Evolutionary conservation across 352 stramenopile genomes (phyloP).

Genomic region (Pythium monospermum): DNA sequence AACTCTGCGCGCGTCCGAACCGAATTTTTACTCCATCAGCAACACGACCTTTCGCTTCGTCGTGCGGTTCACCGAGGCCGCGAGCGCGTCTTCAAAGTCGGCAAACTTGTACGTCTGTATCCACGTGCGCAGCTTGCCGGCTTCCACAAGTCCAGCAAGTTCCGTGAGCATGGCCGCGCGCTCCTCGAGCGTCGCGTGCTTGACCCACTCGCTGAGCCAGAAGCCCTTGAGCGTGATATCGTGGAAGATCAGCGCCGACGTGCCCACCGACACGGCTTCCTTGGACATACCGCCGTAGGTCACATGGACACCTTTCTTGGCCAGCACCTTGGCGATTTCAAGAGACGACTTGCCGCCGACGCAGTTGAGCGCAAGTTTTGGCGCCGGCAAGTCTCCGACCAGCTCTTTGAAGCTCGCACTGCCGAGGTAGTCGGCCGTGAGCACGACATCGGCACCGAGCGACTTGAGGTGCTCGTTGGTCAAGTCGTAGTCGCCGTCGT

Average conservation of each 20-base stretch:
- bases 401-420: conserved; percentile 84
- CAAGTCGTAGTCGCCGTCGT: conserved; percentile 75
- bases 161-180: conserved; percentile 62
- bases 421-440: conserved; percentile 64
- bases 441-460: conserved; percentile 73
- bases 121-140: conserved; percentile 75
- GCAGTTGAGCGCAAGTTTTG: conserved; percentile 84
- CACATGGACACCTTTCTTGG: conserved; percentile 72
- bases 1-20: no score
- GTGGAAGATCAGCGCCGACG: conserved; percentile 77
- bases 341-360: conserved; percentile 67
- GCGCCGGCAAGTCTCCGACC: conserved; percentile 69
- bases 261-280: conserved; percentile 59
- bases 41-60: conserved; percentile 83
- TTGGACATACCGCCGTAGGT: conserved; percentile 82
- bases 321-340: conserved; percentile 62
- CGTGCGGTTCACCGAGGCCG: conserved; percentile 63
- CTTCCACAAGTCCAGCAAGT: conserved; percentile 58
- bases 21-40: conserved; percentile 60
- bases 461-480: conserved; percentile 75
- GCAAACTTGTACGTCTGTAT: conserved; percentile 86
- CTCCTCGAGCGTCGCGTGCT: conserved; percentile 56
- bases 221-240: conserved; percentile 87
- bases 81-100: conserved; percentile 77
- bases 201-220: conserved; percentile 83